Evolutionary conservation across 768 basidiomycete genomes (phyloP).

Genomic region (Dictyophora rubrovolvata): DNA sequence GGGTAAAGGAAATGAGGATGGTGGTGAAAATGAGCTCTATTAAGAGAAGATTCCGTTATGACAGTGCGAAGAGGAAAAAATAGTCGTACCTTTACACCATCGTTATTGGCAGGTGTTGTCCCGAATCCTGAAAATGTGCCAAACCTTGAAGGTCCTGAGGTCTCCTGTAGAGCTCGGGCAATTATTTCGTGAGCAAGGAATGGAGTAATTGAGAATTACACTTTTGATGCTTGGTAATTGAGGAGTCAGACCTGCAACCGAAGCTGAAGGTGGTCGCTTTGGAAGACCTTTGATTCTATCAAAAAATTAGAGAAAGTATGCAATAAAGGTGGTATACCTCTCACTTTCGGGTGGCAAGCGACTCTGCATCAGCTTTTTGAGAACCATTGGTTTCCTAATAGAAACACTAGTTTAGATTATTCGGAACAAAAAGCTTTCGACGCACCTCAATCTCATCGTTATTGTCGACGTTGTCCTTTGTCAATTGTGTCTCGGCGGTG

Average conservation of each 20-base stretch:
- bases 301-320: conserved; percentile 11
- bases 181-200: not conserved
- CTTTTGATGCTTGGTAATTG: conserved; percentile 17
- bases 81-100: conserved; percentile 33
- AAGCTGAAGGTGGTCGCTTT: conserved; percentile 28
- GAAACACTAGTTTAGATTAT: conserved; percentile 1
- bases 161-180: conserved; percentile 14
- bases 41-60: conserved; percentile 9
- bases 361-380: conserved; percentile 48
- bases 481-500: conserved; percentile 60
- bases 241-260: conserved; percentile 11
- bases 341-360: conserved; percentile 48
- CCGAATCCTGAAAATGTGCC: conserved; percentile 46
- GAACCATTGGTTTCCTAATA: conserved; percentile 40
- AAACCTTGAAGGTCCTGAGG: conserved; percentile 34
- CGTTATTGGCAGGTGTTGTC: conserved; percentile 18
- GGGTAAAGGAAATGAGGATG: conserved; percentile 13
- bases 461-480: conserved; percentile 41
- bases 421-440: not conserved
- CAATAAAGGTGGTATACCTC: conserved; percentile 13
- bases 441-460: conserved; percentile 28
- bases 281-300: conserved; percentile 58
- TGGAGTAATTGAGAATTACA: conserved; percentile 12
- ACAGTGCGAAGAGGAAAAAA: conserved; percentile 16
- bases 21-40: conserved; percentile 11